phyloP scores from a whole-genome alignment of 352 stramenopile genomes.

The Aphanomyces cochlioides region DNA sequence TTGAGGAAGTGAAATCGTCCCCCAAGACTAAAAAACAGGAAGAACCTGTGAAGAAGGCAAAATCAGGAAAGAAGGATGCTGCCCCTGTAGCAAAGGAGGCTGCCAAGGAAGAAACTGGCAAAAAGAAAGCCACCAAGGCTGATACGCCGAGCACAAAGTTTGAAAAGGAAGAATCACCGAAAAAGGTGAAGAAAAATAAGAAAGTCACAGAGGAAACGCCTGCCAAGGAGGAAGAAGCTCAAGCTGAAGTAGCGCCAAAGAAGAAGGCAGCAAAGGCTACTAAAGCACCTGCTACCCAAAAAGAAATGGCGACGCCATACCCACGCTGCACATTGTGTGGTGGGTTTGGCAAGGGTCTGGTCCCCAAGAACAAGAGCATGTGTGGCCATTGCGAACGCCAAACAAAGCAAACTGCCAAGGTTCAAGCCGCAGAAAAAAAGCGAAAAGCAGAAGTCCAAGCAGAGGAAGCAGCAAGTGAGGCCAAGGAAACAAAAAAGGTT shows the following conservation, averaged over 20 bases:
- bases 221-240: slow-evolving; percentile 28
- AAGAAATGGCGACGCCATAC: slow-evolving; percentile 43
- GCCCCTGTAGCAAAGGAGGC: slow-evolving; percentile 4
- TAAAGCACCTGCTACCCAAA: slow-evolving; percentile 11
- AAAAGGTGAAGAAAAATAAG: slow-evolving; percentile 22
- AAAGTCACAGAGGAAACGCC: slow-evolving; percentile 16
- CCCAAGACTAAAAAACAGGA: slow-evolving; percentile 31
- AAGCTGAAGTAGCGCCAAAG: slow-evolving; percentile 31
- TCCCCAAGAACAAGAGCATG: slow-evolving; percentile 54
- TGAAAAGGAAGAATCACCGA: slow-evolving; percentile 16
- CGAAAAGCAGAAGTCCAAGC: slow-evolving; percentile 31
- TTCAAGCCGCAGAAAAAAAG: slow-evolving; percentile 35
- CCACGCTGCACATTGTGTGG: slow-evolving; percentile 61
- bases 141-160: background rate
- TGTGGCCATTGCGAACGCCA: slow-evolving; percentile 74
- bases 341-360: slow-evolving; percentile 68
- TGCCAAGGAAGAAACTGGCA: slow-evolving; percentile 28
- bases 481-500: slow-evolving; percentile 56
- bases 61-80: slow-evolving; percentile 25
- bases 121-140: slow-evolving; percentile 25
- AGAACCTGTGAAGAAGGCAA: slow-evolving; percentile 29
- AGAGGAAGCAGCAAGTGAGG: background rate
- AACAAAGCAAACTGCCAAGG: slow-evolving; percentile 58
- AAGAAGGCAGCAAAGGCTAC: slow-evolving; percentile 35
- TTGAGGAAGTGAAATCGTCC: slow-evolving; percentile 27